These are phyloP conservation scores for Daldinia grandis DNA, from an alignment of 495 filamentous ascomycete genomes.

Conservation along the genomic window DNA sequence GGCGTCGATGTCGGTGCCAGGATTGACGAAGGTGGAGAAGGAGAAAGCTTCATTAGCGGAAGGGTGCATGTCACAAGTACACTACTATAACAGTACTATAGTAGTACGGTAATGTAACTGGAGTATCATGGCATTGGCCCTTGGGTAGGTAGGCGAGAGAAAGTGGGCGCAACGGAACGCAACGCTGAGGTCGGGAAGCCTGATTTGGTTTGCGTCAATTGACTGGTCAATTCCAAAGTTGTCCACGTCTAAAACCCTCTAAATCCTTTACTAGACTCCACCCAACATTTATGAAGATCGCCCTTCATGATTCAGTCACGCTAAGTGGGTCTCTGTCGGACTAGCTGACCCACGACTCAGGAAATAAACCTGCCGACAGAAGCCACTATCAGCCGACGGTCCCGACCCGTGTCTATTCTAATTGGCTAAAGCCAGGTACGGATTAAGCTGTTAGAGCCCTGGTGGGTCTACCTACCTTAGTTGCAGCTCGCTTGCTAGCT, in stretches of 20 bases:
- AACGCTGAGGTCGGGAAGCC: background rate
- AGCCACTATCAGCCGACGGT: background rate
- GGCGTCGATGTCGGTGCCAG: background rate
- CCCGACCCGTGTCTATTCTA: background rate
- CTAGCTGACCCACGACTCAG: constrained; percentile 19
- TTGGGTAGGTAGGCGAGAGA: background rate
- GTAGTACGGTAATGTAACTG: background rate
- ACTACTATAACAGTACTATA: background rate
- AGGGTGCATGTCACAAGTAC: constrained; percentile 28
- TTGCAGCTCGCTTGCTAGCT: background rate
- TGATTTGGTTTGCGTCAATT: background rate
- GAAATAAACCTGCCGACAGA: background rate
- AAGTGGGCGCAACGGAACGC: constrained; percentile 7
- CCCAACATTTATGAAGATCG: constrained; percentile 12
- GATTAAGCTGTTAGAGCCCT: background rate
- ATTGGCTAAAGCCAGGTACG: constrained; percentile 15
- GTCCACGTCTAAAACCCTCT: constrained; percentile 5
- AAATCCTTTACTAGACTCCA: background rate
- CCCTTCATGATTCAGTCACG: constrained; percentile 16
- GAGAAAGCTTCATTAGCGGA: constrained; percentile 17
- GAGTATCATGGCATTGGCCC: background rate
- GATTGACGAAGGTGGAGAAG: constrained; percentile 13
- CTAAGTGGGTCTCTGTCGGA: constrained; percentile 3
- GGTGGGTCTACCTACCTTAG: background rate
- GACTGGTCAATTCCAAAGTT: constrained; percentile 10